Evolutionary conservation across 2,329 filamentous ascomycete species (phyloP), one percentile per base, ranked within the genome.

Genomic region (Mollisia scopiformis): DNA sequence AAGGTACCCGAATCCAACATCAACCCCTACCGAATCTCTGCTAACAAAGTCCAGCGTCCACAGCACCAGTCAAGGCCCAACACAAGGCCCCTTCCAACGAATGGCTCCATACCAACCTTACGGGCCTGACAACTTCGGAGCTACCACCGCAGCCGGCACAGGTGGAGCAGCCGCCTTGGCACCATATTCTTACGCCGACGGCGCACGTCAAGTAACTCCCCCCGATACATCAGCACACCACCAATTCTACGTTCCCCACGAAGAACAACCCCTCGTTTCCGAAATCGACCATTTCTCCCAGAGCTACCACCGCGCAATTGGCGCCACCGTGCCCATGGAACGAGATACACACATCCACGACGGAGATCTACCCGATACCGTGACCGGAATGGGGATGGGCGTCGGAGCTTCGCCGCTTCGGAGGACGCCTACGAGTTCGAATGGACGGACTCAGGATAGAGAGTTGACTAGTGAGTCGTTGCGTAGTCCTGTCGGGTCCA

Each of bases 331-430:
- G 2, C 43, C 43, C 11, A 16, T 25, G 7, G 43, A 47, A 25
- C 25, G 43, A 47, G 49, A 51, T 33, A 51, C 49, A 16, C 49
- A 51, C 23, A 51, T 51, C 27, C 49, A 51, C 33, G 21, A 27
- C 27, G 49, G 49, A 1, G 49, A 51, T 16, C 49, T 51, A 4
- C 49, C 49, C 5, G 49, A 33, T 23, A 21, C 28, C 6, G 13
- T 21, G 2, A 33, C 49, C 6, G 49, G 49, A 31, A 10, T 19
- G 14, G 49, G 28, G 14, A 14, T 51, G 14, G 49, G 27, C 6
- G 47, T n/a, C 14, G 49, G 49, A 2, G 49, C 23, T 6, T 47
- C 43, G 3, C 49, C 49, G 3, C 27, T 51, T 1, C 28, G 30
- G 8, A 31, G 28, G 8, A 13, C 16, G 4, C 43, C 43, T 3